Conservation (phyloP, 23 red algal genomes). For the Gracilaria caudata region DNA sequence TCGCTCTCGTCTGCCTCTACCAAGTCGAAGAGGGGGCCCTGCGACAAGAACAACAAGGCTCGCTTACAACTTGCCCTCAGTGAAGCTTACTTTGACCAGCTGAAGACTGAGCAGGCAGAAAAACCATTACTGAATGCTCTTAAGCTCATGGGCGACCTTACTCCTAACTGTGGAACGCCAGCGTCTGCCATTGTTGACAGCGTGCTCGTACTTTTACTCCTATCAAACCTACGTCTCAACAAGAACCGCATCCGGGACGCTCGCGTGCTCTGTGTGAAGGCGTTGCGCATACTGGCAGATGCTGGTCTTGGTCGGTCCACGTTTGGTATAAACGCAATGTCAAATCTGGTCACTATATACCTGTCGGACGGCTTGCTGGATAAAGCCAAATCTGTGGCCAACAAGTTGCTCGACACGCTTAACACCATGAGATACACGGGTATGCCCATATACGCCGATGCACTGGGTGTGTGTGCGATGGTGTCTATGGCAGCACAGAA, state of each 20-base stretch:
- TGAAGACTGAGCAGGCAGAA: conserved; percentile 65
- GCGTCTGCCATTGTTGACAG: conserved; percentile 43
- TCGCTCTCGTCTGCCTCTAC: not conserved
- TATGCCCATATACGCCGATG: conserved; percentile 93
- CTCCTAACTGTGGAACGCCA: conserved; percentile 37
- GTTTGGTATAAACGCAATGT: conserved; percentile 84
- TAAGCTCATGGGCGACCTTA: conserved; percentile 66
- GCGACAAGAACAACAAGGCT: conserved; percentile 58
- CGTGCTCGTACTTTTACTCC: conserved; percentile 50
- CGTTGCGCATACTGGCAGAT: conserved; percentile 66
- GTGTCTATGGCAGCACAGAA: conserved; percentile 64
- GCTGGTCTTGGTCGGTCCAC: conserved; percentile 75
- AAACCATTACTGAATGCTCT: conserved; percentile 66
- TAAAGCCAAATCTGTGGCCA: conserved; percentile 62
- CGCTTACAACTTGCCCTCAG: conserved; percentile 75
- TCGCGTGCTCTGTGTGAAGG: conserved; percentile 49
- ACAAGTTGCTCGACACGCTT: conserved; percentile 78
- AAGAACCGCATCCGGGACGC: conserved; percentile 47
- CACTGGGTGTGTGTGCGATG: conserved; percentile 77
- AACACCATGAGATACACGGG: conserved; percentile 74
- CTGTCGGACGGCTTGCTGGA: conserved; percentile 55
- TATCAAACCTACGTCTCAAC: conserved; percentile 59
- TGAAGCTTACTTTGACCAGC: conserved; percentile 78
- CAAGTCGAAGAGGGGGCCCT: not conserved
- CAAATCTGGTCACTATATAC: conserved; percentile 77